phyloP scores from a whole-genome alignment of 2,329 filamentous ascomycete species.

The Pyrenochaeta sp. region DNA sequence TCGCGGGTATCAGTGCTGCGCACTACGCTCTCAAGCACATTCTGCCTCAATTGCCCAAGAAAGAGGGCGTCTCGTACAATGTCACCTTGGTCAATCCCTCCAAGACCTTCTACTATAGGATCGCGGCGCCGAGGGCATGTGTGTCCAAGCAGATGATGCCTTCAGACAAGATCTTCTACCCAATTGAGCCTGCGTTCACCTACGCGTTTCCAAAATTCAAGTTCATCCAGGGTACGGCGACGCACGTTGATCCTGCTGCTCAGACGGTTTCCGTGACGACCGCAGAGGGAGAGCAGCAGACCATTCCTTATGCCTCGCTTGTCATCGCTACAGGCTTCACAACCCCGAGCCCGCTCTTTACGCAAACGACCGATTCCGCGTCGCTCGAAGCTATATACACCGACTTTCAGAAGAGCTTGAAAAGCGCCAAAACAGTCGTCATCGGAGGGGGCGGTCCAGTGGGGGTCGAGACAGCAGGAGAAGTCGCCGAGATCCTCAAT shows the following conservation, averaged over 20 bases:
- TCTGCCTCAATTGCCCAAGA: slow-evolving; percentile 44
- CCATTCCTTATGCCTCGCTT: slow-evolving; percentile 60
- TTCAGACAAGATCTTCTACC: slow-evolving; percentile 58
- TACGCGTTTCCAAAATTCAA: slow-evolving; percentile 59
- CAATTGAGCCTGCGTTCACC: slow-evolving; percentile 60
- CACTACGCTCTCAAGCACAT: slow-evolving; percentile 47
- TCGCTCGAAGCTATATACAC: slow-evolving; percentile 43
- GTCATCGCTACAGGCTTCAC: slow-evolving; percentile 64
- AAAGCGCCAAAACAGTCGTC: slow-evolving; percentile 53
- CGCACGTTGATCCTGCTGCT: slow-evolving; percentile 53
- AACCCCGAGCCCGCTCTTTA: slow-evolving; percentile 57
- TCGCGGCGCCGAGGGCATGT: slow-evolving; percentile 62
- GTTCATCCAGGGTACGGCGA: slow-evolving; percentile 61
- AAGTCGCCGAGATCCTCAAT: slow-evolving; percentile 55
- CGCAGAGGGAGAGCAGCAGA: slow-evolving; percentile 39
- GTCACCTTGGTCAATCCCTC: slow-evolving; percentile 64
- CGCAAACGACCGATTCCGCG: slow-evolving; percentile 45
- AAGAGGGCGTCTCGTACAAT: slow-evolving; percentile 54
- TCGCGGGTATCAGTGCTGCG: slow-evolving; percentile 44
- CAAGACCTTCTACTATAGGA: slow-evolving; percentile 62
- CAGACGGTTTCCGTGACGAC: slow-evolving; percentile 54
- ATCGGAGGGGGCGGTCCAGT: slow-evolving; percentile 60
- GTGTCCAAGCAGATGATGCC: slow-evolving; percentile 60
- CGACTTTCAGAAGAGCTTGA: slow-evolving; percentile 46
- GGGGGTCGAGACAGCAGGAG: slow-evolving; percentile 60